Evolutionary conservation across 345 rosid genomes (phyloP), one percentile per base, ranked within the genome.

Genomic region (Barbarea vulgaris): DNA sequence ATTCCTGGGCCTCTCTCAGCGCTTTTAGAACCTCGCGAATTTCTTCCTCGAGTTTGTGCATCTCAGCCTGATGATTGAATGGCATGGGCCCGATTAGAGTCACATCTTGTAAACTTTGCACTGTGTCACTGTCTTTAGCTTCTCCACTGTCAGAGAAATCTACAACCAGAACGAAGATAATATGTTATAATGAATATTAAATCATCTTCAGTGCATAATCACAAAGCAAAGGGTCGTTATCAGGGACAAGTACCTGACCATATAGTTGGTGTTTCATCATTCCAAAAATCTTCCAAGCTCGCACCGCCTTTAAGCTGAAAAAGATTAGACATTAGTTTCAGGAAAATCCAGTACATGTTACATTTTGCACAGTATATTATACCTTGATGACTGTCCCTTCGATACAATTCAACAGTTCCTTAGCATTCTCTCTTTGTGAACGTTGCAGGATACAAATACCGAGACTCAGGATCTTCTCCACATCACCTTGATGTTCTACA

Each of bases 261-360:
- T 58, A 82, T 58, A 64, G 83, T 75, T 39, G 81, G 66, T 63
- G 72, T 73, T 62, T 70, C 74, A 30, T 64, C 78, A 52, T 83
- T 87, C 96, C 91, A 85, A 52, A 94, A 67, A 72, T 86, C 87
- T 75, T 84, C 90, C 64, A 81, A 81, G 68, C 83, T 69, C 63
- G 80, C 66, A 69, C 91, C 90, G 24, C 79, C 25, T 79, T 86
- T 85, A 64, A 91, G 86, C 97, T 93, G 93, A 76, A 36, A 61
- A 60, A 39, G 15, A 53, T 60, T 52, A n/a, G 55, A 47, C 56
- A 41, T 67, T 59, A 59, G 62, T 67, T 41, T 60, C 74, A 76
- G 64, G 37, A 52, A 50, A 31, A 19, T 59, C 28, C 47, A 37
- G 12, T 37, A 14, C n/a, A 57, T 48, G 10, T 8, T 6, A 75